Percentiles rank a stretch among this genome's conserved stretches.
These are phyloP conservation scores for Vigna angularis DNA, from an alignment of 306 rosid genomes.

Conservation along the genomic window DNA sequence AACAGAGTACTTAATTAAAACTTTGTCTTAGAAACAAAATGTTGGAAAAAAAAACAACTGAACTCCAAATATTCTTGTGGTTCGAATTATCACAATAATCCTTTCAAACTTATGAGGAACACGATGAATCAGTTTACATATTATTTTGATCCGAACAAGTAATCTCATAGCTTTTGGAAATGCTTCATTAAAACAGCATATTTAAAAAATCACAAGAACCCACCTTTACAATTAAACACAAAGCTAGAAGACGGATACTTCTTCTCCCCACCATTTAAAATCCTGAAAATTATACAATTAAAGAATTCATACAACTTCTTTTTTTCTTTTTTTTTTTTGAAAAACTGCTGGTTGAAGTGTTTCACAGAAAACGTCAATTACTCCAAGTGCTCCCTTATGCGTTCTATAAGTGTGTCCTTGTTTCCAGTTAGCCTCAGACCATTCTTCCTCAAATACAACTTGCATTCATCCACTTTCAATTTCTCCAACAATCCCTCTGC, in stretches of 20 bases:
- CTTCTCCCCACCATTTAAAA: slow-evolving; percentile 77
- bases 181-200: slow-evolving; percentile 6
- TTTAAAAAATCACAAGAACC: background rate
- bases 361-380: slow-evolving; percentile 47
- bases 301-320: slow-evolving; percentile 22
- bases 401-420: slow-evolving; percentile 70
- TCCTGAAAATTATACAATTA: slow-evolving; percentile 58
- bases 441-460: slow-evolving; percentile 75
- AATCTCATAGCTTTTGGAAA: background rate
- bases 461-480: slow-evolving; percentile 81
- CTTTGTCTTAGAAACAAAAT: background rate
- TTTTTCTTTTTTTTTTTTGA: background rate
- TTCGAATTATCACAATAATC: background rate
- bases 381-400: slow-evolving; percentile 78
- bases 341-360: background rate
- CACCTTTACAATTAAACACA: slow-evolving; percentile 85
- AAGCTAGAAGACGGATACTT: slow-evolving; percentile 74
- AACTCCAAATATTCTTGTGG: slow-evolving; percentile 1
- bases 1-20: background rate
- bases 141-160: slow-evolving; percentile 9
- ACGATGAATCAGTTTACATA: background rate
- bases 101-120: slow-evolving; percentile 28
- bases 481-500: slow-evolving; percentile 66
- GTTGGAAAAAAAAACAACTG: background rate
- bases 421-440: slow-evolving; percentile 84